Evolutionary conservation across 2,329 filamentous ascomycete genomes (phyloP), one percentile per base, ranked within the genome.

Genomic region (Sphaerulina vaccinii): DNA sequence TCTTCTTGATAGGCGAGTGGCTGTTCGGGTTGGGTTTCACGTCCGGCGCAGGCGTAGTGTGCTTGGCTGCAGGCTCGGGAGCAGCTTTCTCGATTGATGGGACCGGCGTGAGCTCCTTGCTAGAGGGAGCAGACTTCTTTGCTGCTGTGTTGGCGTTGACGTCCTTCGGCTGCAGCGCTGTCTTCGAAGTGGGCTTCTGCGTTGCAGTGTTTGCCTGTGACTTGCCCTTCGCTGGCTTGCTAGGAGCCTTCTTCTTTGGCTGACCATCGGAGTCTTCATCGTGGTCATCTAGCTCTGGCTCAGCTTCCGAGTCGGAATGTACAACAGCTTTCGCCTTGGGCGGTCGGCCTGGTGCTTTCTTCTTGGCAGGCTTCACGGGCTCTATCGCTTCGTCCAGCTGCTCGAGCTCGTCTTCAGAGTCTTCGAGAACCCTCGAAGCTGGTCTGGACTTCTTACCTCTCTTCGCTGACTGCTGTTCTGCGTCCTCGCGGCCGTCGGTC

Each of bases 201-300:
- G 37, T 23, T 41, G 45, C 46, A 32, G 37, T 23, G 11, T 39
- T 39, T 35, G 24, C 38, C 32, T 19, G 23, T 11, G 47, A 19
- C 15, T 54, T 53, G 8, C 37, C 41, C 53, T 61, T 59, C 18
- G 45, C 23, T 29, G 59, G 57, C 24, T 69, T 68, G 49, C 74
- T 74, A 49, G 71, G 68, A 15, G 71, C 69, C 44, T 72, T 72
- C 61, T 73, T 75, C 15, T 70, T 66, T 3, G 62, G 59, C 23
- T 55, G 46, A 19, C 54, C 51, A 22, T 49, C 46, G 19, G 23
- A 16, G 9, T 43, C 48, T 16, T 50, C 57, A 16, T 43, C 52
- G 5, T 48, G 46, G 8, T 48, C 41, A 27, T 51, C 48, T 29
- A 38, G 22, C 24, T 49, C 45, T 33, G 27, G 27, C 27, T 32